Evolutionary conservation across 2,329 filamentous ascomycete genomes (phyloP).

Genomic region (Clarireedia hainanense): DNA sequence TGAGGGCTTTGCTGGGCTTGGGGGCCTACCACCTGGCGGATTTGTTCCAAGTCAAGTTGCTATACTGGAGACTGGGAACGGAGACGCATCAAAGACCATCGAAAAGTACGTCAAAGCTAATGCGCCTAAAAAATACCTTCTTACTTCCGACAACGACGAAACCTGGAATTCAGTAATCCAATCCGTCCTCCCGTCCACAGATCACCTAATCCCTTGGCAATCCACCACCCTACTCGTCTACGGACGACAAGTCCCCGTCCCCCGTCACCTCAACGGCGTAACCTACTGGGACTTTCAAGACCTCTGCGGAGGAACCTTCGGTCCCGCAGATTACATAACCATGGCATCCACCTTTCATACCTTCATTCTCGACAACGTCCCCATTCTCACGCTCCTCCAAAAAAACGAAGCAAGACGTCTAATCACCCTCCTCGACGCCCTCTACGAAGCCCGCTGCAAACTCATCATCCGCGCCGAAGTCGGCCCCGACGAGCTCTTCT

Average conservation of each 20-base stretch:
- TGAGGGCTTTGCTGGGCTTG: conserved; percentile 15
- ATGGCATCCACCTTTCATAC: conserved; percentile 75
- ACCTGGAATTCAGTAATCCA: conserved; percentile 22
- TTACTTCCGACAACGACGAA: conserved; percentile 16
- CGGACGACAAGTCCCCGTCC: conserved; percentile 53
- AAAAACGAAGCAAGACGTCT: conserved; percentile 78
- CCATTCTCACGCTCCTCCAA: conserved; percentile 55
- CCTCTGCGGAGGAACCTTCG: conserved; percentile 57
- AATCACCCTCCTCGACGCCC: conserved; percentile 71
- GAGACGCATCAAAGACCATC: conserved; percentile 1
- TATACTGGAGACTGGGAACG: not conserved
- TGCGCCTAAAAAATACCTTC: conserved; percentile 24
- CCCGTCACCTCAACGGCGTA: conserved; percentile 47
- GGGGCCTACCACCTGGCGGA: conserved; percentile 5
- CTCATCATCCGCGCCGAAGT: conserved; percentile 60
- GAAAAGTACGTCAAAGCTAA: conserved; percentile 9
- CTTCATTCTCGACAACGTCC: conserved; percentile 63
- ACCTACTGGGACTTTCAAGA: conserved; percentile 61
- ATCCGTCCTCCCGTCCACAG: conserved; percentile 15
- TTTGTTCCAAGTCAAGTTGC: not conserved
- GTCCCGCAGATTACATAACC: conserved; percentile 76
- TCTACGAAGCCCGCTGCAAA: conserved; percentile 77
- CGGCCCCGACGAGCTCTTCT: conserved; percentile 69
- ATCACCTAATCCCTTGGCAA: conserved; percentile 34
- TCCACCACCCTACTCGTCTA: conserved; percentile 46